phyloP scores from a whole-genome alignment of 352 stramenopile species.

The Globisporangium irregulare region DNA sequence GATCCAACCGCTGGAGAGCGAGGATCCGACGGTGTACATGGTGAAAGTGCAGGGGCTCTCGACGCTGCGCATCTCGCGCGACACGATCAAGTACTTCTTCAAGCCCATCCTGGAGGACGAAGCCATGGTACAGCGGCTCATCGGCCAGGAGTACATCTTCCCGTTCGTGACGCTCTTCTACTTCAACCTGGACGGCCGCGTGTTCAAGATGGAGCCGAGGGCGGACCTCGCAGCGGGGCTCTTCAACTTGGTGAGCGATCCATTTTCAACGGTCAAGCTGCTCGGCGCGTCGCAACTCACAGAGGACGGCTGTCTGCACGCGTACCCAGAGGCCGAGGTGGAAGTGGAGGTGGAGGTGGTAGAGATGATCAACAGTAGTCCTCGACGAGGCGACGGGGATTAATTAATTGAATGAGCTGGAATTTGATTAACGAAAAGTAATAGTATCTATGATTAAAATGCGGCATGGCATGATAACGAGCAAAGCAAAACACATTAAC shows the following conservation, averaged over 20 bases:
- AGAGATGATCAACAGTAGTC: neutral
- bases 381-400: neutral
- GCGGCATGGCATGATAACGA: neutral
- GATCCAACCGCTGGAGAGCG: slow-evolving; percentile 38
- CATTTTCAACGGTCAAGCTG: slow-evolving; percentile 54
- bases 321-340: slow-evolving; percentile 30
- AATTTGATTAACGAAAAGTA: neutral
- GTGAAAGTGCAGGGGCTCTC: slow-evolving; percentile 41
- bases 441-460: neutral
- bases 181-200: slow-evolving; percentile 44
- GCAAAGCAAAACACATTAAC: too few species aligned
- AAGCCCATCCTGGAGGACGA: slow-evolving; percentile 52
- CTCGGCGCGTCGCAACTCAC: slow-evolving; percentile 49
- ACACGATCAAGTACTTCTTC: slow-evolving; percentile 69
- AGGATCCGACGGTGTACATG: slow-evolving; percentile 29
- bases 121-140: slow-evolving; percentile 54
- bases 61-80: slow-evolving; percentile 53
- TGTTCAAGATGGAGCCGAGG: slow-evolving; percentile 50
- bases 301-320: slow-evolving; percentile 49
- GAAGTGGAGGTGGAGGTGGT: neutral
- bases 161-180: slow-evolving; percentile 54
- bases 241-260: slow-evolving; percentile 50
- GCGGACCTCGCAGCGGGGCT: slow-evolving; percentile 47
- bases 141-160: slow-evolving; percentile 58
- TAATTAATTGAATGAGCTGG: neutral